Evolutionary conservation across 495 filamentous ascomycete species (phyloP).

Genomic region (Cladorrhinum samala): DNA sequence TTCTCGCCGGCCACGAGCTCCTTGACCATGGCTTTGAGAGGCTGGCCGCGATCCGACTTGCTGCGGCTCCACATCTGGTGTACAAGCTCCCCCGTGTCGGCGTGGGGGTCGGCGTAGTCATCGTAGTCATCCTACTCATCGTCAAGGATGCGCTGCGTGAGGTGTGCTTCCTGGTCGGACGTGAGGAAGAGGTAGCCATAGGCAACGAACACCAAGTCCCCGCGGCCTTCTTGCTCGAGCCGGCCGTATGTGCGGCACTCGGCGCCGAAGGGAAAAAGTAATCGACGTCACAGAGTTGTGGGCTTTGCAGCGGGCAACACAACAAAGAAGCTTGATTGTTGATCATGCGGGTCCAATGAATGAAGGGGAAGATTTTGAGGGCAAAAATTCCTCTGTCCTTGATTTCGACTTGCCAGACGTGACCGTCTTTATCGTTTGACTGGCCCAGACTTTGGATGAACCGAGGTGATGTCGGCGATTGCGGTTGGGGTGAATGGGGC

Average conservation of each 20-base stretch:
- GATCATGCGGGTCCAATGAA: neutral
- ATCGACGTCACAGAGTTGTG: conserved; percentile 6
- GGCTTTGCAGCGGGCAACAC: neutral
- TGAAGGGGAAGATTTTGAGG: conserved; percentile 8
- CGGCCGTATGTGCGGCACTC: conserved; percentile 16
- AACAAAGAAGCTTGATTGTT: neutral
- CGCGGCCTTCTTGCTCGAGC: conserved; percentile 7
- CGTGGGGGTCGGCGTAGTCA: neutral
- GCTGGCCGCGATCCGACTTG: neutral
- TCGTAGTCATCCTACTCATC: neutral
- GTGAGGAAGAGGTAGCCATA: conserved; percentile 14
- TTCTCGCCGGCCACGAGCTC: neutral
- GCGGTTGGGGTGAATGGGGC: conserved; percentile 7
- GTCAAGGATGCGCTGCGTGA: neutral
- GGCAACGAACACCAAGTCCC: conserved; percentile 10
- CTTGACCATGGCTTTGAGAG: conserved; percentile 16
- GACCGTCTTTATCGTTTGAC: neutral
- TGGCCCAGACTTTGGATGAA: conserved; percentile 10
- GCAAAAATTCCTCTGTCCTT: conserved; percentile 3
- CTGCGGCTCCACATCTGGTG: conserved; percentile 6
- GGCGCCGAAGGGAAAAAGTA: conserved; percentile 12
- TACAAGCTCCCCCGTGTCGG: neutral
- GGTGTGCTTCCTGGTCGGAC: conserved; percentile 8
- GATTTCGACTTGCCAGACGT: conserved; percentile 12
- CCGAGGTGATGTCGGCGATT: conserved; percentile 2